phyloP scores from a whole-genome alignment of 1,284 basidiomycete species.

The Ganoderma resinaceum region DNA sequence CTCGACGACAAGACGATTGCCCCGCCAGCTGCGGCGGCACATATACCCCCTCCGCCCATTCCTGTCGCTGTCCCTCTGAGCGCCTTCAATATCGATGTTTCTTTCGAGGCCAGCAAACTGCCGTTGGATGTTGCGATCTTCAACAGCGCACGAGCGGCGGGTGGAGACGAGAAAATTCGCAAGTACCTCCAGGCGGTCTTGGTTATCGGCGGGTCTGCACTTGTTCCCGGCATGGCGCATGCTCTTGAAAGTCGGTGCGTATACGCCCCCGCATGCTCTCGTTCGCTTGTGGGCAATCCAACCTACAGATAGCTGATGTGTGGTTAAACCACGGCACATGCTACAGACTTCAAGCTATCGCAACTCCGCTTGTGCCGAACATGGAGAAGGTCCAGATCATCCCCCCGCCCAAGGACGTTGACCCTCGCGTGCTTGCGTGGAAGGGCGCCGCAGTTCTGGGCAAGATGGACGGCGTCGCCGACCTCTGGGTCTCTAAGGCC shows the following conservation, averaged over 20 bases:
- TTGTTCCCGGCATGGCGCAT: slow-evolving; percentile 78
- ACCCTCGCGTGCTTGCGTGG: slow-evolving; percentile 91
- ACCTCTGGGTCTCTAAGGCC: slow-evolving; percentile 86
- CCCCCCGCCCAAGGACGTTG: slow-evolving; percentile 92
- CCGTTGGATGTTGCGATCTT: slow-evolving; percentile 96
- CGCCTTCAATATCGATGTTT: slow-evolving; percentile 70
- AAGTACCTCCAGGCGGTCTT: slow-evolving; percentile 91
- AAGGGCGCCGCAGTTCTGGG: slow-evolving; percentile 95
- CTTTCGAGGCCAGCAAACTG: slow-evolving; percentile 87
- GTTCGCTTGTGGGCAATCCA: not conserved
- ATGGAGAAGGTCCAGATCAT: slow-evolving; percentile 90
- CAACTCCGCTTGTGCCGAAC: slow-evolving; percentile 79
- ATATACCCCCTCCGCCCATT: slow-evolving; percentile 22
- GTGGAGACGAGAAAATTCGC: slow-evolving; percentile 89
- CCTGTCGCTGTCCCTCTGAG: slow-evolving; percentile 39
- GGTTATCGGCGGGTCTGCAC: slow-evolving; percentile 85
- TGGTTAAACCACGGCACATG: not conserved
- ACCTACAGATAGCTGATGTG: not conserved
- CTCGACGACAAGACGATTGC: slow-evolving; percentile 45
- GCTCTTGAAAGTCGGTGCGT: slow-evolving; percentile 80
- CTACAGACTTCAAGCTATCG: slow-evolving; percentile 79
- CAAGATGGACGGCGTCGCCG: slow-evolving; percentile 88
- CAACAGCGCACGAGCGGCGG: slow-evolving; percentile 86
- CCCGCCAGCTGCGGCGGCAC: slow-evolving; percentile 17
- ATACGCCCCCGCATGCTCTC: not conserved